Evolutionary conservation across 1,284 basidiomycete species (phyloP), one percentile per base, ranked within the genome.

Genomic region (Cryptococcus neoformans): DNA sequence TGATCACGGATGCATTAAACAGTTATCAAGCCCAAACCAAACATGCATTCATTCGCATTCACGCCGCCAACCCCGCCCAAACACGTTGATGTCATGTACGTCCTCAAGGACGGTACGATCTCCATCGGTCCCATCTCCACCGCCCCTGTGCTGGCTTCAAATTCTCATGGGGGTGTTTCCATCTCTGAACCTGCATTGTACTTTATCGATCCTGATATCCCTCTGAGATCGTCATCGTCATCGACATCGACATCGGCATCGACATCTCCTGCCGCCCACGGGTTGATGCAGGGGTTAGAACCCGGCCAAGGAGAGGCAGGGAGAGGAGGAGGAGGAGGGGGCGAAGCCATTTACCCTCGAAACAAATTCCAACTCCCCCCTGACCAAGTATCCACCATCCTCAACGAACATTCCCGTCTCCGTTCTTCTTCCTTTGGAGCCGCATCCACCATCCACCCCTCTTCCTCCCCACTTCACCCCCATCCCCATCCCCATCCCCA

Each of bases 291-390:
- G 63, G 68, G 10, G 49, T 40, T 35, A 28, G 17, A 16, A 41
- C 28, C 49, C 49, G 38, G 44, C 47, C 38, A 35, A 35, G 7
- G 40, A 49, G 10, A 6, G 28, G 16, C 17, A 17, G 21, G 45
- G 36, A 3, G 55, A 52, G n/a, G 55, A 59, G 11, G 46, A 55
- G 16, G 57, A 59, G 16, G 42, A 52, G n/a, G 58, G 58, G 58
- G 14, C 4, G 28, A 28, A 28, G 16, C 39, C 37, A 44, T 50
- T 3, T 56, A 53, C 11, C 61, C 71, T 4, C 53, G 58, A 3
- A 74, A 74, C 42, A 63, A 68, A 51, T 75, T 75, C 60, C 73
- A 75, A 51, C 65, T 75, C 5, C 61, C 67, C 2, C 73, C 73
- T 4, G 65, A 70, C 17, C 57, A 70, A 6, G 63, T 75, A 1